phyloP scores from a whole-genome alignment of 495 filamentous ascomycete genomes.

The Lasiosphaeriaceae sp. region DNA sequence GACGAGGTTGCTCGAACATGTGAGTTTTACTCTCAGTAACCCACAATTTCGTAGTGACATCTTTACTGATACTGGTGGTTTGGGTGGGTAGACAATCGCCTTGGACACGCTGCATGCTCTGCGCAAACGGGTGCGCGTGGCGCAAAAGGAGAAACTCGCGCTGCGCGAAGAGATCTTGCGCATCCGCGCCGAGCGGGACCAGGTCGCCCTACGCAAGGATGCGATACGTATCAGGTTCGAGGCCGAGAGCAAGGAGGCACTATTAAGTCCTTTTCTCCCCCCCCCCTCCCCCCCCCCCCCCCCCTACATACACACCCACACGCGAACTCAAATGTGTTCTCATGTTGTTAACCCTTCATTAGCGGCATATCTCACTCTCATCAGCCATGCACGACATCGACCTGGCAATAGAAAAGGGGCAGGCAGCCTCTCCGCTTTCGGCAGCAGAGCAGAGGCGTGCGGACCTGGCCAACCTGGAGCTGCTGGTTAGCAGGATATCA shows the following conservation, averaged over 20 bases:
- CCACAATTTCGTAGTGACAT: neutral
- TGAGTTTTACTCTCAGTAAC: slow-evolving; percentile 33
- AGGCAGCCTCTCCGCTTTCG: slow-evolving; percentile 34
- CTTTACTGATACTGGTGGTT: neutral
- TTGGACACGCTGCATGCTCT: slow-evolving; percentile 65
- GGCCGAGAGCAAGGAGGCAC: slow-evolving; percentile 40
- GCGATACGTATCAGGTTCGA: slow-evolving; percentile 60
- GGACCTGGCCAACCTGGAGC: slow-evolving; percentile 44
- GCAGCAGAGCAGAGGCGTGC: slow-evolving; percentile 35
- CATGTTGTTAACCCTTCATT: neutral
- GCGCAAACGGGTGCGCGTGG: slow-evolving; percentile 56
- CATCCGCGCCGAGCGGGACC: slow-evolving; percentile 60
- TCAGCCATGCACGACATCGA: slow-evolving; percentile 54
- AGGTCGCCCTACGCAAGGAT: slow-evolving; percentile 66
- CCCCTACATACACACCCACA: neutral
- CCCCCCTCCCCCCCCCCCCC: neutral
- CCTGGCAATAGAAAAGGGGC: slow-evolving; percentile 45
- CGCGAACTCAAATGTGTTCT: neutral
- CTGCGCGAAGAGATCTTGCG: slow-evolving; percentile 61
- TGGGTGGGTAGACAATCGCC: slow-evolving; percentile 43
- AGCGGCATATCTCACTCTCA: slow-evolving; percentile 48
- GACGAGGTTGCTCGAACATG: slow-evolving; percentile 57
- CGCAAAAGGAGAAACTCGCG: slow-evolving; percentile 61
- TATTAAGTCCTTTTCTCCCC: slow-evolving; percentile 30
- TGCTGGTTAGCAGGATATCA: slow-evolving; percentile 45